Conservation (phyloP, 176 grass and related monocot species). For the Metroxylon sagu region DNA sequence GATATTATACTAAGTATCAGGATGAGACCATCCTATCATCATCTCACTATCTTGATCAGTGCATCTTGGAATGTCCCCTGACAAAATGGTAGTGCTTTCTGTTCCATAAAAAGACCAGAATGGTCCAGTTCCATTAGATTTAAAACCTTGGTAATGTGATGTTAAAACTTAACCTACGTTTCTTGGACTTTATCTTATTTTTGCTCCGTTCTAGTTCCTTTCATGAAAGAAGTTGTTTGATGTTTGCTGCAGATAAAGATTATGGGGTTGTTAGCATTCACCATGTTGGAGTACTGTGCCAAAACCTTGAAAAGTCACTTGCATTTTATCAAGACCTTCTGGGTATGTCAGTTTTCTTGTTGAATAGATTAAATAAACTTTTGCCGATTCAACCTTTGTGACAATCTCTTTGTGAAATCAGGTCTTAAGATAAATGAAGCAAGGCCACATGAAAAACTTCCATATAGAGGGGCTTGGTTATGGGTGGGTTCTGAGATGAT, state of each 20-base stretch:
- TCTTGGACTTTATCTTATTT: too few species aligned
- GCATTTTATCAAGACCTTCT: constrained; percentile 86
- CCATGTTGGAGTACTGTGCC: constrained; percentile 88
- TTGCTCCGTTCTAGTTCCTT: background rate
- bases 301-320: constrained; percentile 87
- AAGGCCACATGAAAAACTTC: constrained; percentile 79
- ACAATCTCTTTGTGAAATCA: constrained; percentile 30
- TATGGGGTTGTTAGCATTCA: constrained; percentile 93
- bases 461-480: constrained; percentile 88
- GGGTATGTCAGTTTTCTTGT: constrained; percentile 30
- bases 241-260: constrained; percentile 36
- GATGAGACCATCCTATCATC: too few species aligned
- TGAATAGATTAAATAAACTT: background rate
- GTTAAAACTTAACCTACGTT: too few species aligned
- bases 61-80: too few species aligned
- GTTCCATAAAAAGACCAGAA: too few species aligned
- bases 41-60: too few species aligned
- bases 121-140: too few species aligned
- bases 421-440: constrained; percentile 84
- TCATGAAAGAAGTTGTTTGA: constrained; percentile 6
- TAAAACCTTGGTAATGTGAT: too few species aligned
- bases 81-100: too few species aligned
- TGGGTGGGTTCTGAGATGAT: constrained; percentile 91
- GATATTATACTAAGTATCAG: too few species aligned
- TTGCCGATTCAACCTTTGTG: constrained; percentile 4